Conservation (phyloP, 2,329 filamentous ascomycete genomes). For the Neofusicoccum umdonicola region DNA sequence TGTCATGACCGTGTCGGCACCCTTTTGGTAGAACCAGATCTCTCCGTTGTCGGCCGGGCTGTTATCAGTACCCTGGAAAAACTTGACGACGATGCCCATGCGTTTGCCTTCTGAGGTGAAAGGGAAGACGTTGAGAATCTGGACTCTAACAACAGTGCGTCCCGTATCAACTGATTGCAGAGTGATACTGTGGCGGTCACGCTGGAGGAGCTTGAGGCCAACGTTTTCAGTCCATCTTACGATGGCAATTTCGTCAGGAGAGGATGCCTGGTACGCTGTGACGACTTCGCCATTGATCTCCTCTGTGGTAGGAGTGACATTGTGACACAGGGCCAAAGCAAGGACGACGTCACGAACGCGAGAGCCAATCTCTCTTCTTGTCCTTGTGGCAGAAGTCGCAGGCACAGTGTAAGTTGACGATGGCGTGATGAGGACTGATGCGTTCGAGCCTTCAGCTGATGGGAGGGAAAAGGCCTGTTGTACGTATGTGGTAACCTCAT, state of each 20-base stretch:
- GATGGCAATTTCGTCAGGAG: constrained; percentile 96
- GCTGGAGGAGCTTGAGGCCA: constrained; percentile 77
- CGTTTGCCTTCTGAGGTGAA: constrained; percentile 98
- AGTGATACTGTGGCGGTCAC: constrained; percentile 82
- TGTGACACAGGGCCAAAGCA: constrained; percentile 90
- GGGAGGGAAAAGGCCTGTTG: constrained; percentile 67
- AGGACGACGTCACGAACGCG: constrained; percentile 91
- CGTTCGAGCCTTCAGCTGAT: constrained; percentile 27
- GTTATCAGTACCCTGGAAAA: constrained; percentile 49
- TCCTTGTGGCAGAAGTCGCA: constrained; percentile 68
- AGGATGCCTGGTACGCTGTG: constrained; percentile 93
- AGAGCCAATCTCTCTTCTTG: constrained; percentile 86
- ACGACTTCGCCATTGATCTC: constrained; percentile 73
- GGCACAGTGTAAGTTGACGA: constrained; percentile 67
- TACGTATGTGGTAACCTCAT: constrained; percentile 86
- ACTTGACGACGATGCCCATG: constrained; percentile 95
- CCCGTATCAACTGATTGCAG: constrained; percentile 75
- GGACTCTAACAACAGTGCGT: constrained; percentile 74
- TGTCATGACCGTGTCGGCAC: constrained; percentile 97
- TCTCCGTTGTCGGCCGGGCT: constrained; percentile 61
- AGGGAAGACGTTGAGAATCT: constrained; percentile 90
- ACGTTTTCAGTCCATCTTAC: constrained; percentile 93
- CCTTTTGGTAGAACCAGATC: constrained; percentile 98
- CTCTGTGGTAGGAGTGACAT: constrained; percentile 89
- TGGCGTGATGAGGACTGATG: constrained; percentile 64